Evolutionary conservation across 2,329 filamentous ascomycete species (phyloP).

Genomic region (Fusarium sterilihyphosum): DNA sequence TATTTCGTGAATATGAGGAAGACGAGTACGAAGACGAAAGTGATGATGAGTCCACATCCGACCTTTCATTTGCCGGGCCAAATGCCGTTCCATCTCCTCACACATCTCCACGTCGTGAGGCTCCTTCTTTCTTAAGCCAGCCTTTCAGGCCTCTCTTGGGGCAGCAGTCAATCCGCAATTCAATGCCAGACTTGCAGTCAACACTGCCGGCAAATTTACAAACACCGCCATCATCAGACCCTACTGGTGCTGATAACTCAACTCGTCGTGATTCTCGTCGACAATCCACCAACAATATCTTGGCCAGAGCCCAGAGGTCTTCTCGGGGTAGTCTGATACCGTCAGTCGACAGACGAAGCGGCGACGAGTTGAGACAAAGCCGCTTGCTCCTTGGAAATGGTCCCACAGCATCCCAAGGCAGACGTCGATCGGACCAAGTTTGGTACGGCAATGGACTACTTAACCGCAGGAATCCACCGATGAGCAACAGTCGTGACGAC

Average conservation of each 20-base stretch:
- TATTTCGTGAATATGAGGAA: conserved; percentile 29
- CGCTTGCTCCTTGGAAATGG: conserved; percentile 17
- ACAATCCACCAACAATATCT: neutral
- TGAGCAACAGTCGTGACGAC: conserved; percentile 20
- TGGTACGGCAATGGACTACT: conserved; percentile 14
- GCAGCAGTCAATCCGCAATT: neutral
- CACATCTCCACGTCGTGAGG: conserved; percentile 6
- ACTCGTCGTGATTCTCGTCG: conserved; percentile 6
- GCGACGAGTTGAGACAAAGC: conserved; percentile 22
- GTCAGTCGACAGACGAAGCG: neutral
- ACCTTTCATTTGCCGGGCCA: conserved; percentile 6
- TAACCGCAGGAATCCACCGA: conserved; percentile 6
- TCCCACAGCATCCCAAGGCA: neutral
- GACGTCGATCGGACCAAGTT: conserved; percentile 16
- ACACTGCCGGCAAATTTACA: conserved; percentile 12
- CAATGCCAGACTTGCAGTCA: neutral
- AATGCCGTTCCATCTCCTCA: conserved; percentile 3
- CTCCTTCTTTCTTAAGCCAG: neutral
- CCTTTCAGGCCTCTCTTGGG: conserved; percentile 14
- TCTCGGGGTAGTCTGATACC: conserved; percentile 1
- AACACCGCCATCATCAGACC: conserved; percentile 43
- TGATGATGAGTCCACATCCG: neutral
- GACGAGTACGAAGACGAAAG: conserved; percentile 26
- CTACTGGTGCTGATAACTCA: conserved; percentile 6
- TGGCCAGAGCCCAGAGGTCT: conserved; percentile 2